Base-by-base conservation (phyloP, 441 rosid genomes). In the Euphorbia corollata region DNA sequence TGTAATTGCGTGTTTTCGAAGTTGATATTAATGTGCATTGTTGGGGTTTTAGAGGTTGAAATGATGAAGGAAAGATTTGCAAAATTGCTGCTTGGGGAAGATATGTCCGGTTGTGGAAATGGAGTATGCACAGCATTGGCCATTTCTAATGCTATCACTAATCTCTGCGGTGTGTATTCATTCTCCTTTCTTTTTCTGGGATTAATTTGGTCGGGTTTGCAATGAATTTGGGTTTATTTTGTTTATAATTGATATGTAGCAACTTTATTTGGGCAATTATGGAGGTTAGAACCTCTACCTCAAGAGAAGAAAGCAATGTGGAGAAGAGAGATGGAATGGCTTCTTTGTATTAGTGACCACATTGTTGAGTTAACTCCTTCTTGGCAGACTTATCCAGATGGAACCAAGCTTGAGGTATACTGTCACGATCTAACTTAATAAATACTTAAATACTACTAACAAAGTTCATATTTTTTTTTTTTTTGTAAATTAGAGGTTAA, bases 261-360 rank as follows among this genome's bases (percentile, higher is more conserved):
- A 62, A 85, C 97, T 39, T 70, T 92, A 64, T 92, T 92, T 74
- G 98, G 99, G 48, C 98, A 92, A 82, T 85, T 90, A 20, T 95
- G 99, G 99, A 87, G 97, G 75, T 71, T 95, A 68, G 92, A 88
- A 74, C 99, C 98, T 24, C 36, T 92, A 5, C 79, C 93, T 13
- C 65, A 1, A 2, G 92, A 90, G 82, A 95, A 86, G 88, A 95
- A 89, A 83, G 80, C 86, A 24, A 95, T 89, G 97, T 95, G 99
- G 99, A 76, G 86, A 77, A 85, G 99, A 76, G 99, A 95, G 80
- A 95, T 92, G 96, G 92, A 90, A 67, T 92, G 97, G 91, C 86
- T 95, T 73, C 94, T 95, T 50, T 83, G 86, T 68, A 93, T 92
- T 34, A 87, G 95, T 68, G 94, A 92, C 77, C 96, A 92, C 83